phyloP scores from a whole-genome alignment of 805 yeast genomes.

The Saccharomycopsis amapae region DNA sequence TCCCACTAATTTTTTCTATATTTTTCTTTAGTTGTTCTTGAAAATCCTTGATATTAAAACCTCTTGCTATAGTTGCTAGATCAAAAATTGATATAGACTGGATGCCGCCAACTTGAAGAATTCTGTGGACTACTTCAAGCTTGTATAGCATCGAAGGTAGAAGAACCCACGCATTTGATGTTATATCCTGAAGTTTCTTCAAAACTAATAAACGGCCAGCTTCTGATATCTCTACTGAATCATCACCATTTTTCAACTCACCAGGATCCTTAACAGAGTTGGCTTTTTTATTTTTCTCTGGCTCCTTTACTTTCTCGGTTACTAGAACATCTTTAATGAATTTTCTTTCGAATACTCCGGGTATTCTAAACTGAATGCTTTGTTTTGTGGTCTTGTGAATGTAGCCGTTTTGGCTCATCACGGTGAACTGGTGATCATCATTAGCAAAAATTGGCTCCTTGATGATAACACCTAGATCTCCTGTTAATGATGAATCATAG shows the following conservation, averaged over 20 bases:
- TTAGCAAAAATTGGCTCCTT: constrained; percentile 1
- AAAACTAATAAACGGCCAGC: constrained; percentile 30
- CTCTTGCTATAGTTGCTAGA: no score
- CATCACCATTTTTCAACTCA: constrained; percentile 16
- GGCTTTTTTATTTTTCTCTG: not conserved
- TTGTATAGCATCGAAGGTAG: constrained; percentile 35
- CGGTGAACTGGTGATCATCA: not conserved
- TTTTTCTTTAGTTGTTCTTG: no score
- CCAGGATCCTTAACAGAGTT: not conserved
- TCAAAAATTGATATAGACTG: constrained; percentile 34
- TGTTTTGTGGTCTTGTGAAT: not conserved
- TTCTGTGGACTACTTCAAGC: constrained; percentile 40
- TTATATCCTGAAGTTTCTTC: constrained; percentile 32
- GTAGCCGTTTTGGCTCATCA: constrained; percentile 4
- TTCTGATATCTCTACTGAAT: constrained; percentile 29
- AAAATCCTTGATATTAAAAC: no score
- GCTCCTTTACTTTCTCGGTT: not conserved
- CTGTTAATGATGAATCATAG: constrained; percentile 1
- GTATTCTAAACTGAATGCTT: constrained; percentile 10
- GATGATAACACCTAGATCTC: constrained; percentile 5
- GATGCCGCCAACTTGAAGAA: constrained; percentile 38
- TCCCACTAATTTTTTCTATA: no score
- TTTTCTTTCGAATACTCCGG: constrained; percentile 2
- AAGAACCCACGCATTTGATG: constrained; percentile 35
- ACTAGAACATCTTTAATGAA: constrained; percentile 1